These are phyloP conservation scores for Botryotinia calthae DNA, from an alignment of 2,329 filamentous ascomycete genomes.

Conservation along the genomic window DNA sequence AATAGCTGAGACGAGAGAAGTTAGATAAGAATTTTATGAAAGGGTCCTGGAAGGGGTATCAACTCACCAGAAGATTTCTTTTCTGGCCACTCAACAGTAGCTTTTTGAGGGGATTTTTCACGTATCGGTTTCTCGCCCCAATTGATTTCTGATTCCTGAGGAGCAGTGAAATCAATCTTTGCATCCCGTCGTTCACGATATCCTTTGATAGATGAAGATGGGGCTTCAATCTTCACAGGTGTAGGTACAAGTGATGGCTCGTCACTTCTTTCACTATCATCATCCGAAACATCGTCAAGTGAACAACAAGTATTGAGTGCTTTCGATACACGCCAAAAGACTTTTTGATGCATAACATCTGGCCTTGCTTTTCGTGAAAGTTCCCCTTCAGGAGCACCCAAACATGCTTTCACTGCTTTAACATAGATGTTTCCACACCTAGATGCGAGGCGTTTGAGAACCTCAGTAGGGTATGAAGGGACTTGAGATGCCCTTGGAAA, in stretches of 20 bases:
- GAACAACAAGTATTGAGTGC: slow-evolving; percentile 59
- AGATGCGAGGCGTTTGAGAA: slow-evolving; percentile 41
- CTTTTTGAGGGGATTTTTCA: slow-evolving; percentile 20
- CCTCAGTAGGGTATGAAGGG: slow-evolving; percentile 30
- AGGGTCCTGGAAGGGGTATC: neutral
- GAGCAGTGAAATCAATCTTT: slow-evolving; percentile 22
- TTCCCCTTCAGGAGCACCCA: slow-evolving; percentile 66
- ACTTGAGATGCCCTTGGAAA: slow-evolving; percentile 32
- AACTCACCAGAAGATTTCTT: slow-evolving; percentile 28
- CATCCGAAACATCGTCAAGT: slow-evolving; percentile 55
- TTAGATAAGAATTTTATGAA: slow-evolving; percentile 9
- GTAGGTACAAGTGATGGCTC: slow-evolving; percentile 43
- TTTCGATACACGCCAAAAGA: slow-evolving; percentile 50
- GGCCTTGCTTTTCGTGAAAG: slow-evolving; percentile 47
- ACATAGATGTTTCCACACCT: slow-evolving; percentile 71
- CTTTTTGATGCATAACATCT: slow-evolving; percentile 56
- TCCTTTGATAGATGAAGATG: slow-evolving; percentile 28
- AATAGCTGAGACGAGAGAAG: slow-evolving; percentile 17
- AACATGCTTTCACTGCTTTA: slow-evolving; percentile 70
- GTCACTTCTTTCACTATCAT: slow-evolving; percentile 49
- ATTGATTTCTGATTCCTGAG: slow-evolving; percentile 23
- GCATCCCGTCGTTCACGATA: slow-evolving; percentile 17
- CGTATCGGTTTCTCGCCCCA: slow-evolving; percentile 33
- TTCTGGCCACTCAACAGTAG: slow-evolving; percentile 27
- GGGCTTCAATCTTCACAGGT: slow-evolving; percentile 26